Percentiles rank a stretch among this genome's conserved stretches.
phyloP scores from a whole-genome alignment of 2,329 filamentous ascomycete species.

The Xenosphaeropsis pyriputrescens region DNA sequence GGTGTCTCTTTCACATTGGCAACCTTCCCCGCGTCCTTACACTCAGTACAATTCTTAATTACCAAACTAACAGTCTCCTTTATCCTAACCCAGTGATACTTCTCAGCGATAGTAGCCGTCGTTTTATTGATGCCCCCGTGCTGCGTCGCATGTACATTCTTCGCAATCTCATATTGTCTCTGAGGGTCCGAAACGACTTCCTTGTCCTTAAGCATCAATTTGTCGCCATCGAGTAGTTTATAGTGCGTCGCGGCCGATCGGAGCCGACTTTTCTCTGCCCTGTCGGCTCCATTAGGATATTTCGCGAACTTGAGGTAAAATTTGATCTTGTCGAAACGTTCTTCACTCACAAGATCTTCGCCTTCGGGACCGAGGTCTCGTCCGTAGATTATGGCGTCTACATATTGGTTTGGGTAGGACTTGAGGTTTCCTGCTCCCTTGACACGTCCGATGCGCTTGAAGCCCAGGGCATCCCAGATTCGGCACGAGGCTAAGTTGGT shows the following conservation, averaged over 20 bases:
- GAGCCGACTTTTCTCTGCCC: conserved; percentile 88
- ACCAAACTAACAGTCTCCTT: conserved; percentile 95
- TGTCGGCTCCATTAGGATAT: conserved; percentile 85
- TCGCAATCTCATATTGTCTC: conserved; percentile 80
- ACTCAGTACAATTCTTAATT: conserved; percentile 81
- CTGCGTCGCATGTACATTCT: conserved; percentile 55
- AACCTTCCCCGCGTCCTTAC: conserved; percentile 60
- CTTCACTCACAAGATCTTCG: conserved; percentile 80
- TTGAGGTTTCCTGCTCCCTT: conserved; percentile 37
- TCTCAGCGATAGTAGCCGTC: conserved; percentile 82
- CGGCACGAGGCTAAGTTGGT: conserved; percentile 58
- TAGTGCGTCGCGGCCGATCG: conserved; percentile 92
- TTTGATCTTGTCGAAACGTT: conserved; percentile 96
- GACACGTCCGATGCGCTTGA: conserved; percentile 57
- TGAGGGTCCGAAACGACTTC: conserved; percentile 88
- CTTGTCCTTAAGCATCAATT: conserved; percentile 93
- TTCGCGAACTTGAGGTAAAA: conserved; percentile 92
- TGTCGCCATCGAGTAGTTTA: conserved; percentile 61
- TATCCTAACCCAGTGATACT: conserved; percentile 94
- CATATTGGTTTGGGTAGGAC: conserved; percentile 32
- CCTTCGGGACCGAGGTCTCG: conserved; percentile 41
- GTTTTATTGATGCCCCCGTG: conserved; percentile 98
- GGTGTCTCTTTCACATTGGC: no score
- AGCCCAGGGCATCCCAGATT: conserved; percentile 61
- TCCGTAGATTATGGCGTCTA: conserved; percentile 48